Evolutionary conservation across 2,329 filamentous ascomycete species (phyloP).

Genomic region (Pyrenophora graminea): DNA sequence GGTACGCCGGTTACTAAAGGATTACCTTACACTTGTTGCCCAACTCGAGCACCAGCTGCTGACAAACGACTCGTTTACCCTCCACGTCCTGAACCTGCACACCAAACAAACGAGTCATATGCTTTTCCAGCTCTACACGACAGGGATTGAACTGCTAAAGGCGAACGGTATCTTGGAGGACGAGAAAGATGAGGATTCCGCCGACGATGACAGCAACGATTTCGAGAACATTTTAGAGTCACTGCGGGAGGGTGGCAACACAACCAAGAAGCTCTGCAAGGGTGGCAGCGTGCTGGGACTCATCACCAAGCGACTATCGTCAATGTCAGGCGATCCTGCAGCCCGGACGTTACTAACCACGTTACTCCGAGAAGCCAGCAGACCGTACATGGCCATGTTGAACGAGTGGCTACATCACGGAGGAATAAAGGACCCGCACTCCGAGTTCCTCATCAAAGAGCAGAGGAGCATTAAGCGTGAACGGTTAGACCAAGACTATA

Average conservation of each 20-base stretch:
- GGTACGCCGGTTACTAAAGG: constrained; percentile 86
- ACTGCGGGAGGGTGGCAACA: constrained; percentile 82
- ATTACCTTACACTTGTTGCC: constrained; percentile 89
- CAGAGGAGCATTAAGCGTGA: constrained; percentile 94
- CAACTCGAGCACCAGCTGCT: constrained; percentile 93
- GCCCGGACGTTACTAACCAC: constrained; percentile 80
- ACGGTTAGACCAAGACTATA: constrained; percentile 91
- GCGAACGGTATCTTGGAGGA: constrained; percentile 87
- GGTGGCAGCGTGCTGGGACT: constrained; percentile 93
- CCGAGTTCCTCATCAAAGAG: constrained; percentile 93
- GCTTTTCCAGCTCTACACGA: constrained; percentile 84
- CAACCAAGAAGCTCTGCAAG: constrained; percentile 90
- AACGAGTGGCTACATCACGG: constrained; percentile 99
- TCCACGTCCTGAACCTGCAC: constrained; percentile 91
- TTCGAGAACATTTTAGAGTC: constrained; percentile 93
- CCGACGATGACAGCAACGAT: constrained; percentile 76
- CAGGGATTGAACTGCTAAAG: constrained; percentile 77
- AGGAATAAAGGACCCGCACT: constrained; percentile 89
- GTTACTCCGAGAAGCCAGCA: constrained; percentile 82
- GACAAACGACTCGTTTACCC: constrained; percentile 83
- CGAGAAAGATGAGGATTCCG: constrained; percentile 65
- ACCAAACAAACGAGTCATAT: constrained; percentile 89
- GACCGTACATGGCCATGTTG: constrained; percentile 96
- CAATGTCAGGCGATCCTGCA: constrained; percentile 91
- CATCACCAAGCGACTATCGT: constrained; percentile 80